Conservation (phyloP, 2,329 filamentous ascomycete species). For the Phialemoniopsis sp. region DNA sequence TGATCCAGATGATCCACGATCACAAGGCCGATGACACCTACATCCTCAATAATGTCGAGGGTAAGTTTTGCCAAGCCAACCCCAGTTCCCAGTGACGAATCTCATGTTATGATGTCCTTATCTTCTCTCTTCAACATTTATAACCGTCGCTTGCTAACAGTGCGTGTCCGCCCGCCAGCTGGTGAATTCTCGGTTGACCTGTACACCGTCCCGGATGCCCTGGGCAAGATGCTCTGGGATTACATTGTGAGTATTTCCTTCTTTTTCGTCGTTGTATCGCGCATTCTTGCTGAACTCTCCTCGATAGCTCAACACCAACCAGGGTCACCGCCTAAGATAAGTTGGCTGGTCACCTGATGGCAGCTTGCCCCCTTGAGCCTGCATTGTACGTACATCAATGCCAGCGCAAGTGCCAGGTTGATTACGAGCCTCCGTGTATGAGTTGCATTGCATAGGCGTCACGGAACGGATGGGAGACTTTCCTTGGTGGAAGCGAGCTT, state of each 20-base stretch:
- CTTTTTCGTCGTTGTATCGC: too few relatives aligned
- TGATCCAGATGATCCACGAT: slow-evolving; percentile 97
- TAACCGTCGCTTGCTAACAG: slow-evolving; percentile 21
- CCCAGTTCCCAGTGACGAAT: not conserved
- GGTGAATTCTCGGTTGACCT: slow-evolving; percentile 98
- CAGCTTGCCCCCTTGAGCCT: too few relatives aligned
- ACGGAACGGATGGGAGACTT: not conserved
- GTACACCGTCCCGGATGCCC: slow-evolving; percentile 87
- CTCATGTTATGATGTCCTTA: not conserved
- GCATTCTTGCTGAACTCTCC: not conserved
- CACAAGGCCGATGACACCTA: slow-evolving; percentile 93
- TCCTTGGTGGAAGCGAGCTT: too few relatives aligned
- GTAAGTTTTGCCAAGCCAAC: slow-evolving; percentile 47
- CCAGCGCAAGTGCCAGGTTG: not conserved
- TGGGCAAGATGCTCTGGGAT: slow-evolving; percentile 95
- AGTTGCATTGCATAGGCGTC: not conserved
- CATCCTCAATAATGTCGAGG: slow-evolving; percentile 94
- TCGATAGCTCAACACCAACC: slow-evolving; percentile 1
- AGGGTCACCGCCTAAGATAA: slow-evolving; percentile 5
- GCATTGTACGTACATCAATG: not conserved
- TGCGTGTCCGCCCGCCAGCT: slow-evolving; percentile 42
- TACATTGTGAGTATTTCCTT: slow-evolving; percentile 52
- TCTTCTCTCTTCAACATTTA: slow-evolving; percentile 6
- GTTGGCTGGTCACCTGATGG: not conserved
- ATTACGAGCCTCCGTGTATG: too few relatives aligned